Base-by-base conservation (phyloP, 2,329 filamentous ascomycete genomes). In the Pestalotiopsis sp. region DNA sequence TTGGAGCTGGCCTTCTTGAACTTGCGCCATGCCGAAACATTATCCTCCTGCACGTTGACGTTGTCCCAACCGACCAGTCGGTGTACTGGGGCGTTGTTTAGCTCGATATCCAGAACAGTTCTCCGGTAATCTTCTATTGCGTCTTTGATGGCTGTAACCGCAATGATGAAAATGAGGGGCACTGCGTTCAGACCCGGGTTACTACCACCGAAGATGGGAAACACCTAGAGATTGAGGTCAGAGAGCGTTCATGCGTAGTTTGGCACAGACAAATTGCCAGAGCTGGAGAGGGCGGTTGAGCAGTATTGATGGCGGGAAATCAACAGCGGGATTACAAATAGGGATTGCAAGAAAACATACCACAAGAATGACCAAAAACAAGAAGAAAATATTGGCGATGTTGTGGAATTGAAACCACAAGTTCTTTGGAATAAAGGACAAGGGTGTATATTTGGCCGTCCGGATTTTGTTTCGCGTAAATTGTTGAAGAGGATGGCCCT, bases 401-500 rank as follows among this genome's bases (percentile, higher is more conserved):
- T 98, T 98, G 82, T 99, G 95, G 78, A 99, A 98, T 81, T 99
- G 97, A 72, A 97, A 93, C 90, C 92, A 99, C 77, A 99, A 79
- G 81, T 99, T 98, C 84, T 98, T 98, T 14, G 96, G 96, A 36
- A 99, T 81, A 81, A 99, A 99, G 69, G 93, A 97, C 71, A 99
- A 81, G 9, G 97, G 92, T 7, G 96, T 99, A 81, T 99, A 99
- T 82, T 98, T 99, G 69, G 96, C 93, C 3, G 96, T 99, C 74
- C 97, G 89, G 79, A 99, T 97, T 86, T 99, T 99, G 85, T 99
- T 99, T 73, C 95, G 88, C 63, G 93, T 87, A 80, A 92, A 99
- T 25, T 88, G 84, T 68, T 88, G 85, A 66, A 84, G 79, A 2
- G 94, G 92, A 69, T 89, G 86, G 45, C 95, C 96, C 61, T 97